These are phyloP conservation scores for Eruca vesicaria DNA, from an alignment of 441 rosid species.

Conservation along the genomic window DNA sequence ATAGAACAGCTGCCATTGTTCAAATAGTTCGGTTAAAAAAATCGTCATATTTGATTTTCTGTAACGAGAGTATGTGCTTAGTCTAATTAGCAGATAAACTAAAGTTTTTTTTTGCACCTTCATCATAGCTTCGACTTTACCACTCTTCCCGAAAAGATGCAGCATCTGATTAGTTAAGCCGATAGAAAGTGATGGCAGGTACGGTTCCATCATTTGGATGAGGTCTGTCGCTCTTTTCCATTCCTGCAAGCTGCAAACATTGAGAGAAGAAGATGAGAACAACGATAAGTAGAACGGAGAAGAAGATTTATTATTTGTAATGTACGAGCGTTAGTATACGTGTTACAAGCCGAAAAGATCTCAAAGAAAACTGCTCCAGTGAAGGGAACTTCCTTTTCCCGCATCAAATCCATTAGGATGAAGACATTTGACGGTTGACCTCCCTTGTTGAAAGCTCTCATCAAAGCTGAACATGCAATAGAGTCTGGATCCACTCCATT, in stretches of 20 bases:
- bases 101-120: constrained; percentile 48
- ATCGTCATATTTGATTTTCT: constrained; percentile 10
- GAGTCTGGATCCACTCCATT: constrained; percentile 62
- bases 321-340: constrained; percentile 55
- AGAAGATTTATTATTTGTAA: background rate
- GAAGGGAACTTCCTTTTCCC: constrained; percentile 61
- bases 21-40: constrained; percentile 1
- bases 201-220: constrained; percentile 68
- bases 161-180: constrained; percentile 80
- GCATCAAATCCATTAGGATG: constrained; percentile 61
- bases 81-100: no score
- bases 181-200: constrained; percentile 50
- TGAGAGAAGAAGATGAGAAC: background rate
- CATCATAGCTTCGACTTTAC: constrained; percentile 78
- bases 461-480: constrained; percentile 74
- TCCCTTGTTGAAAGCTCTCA: constrained; percentile 88
- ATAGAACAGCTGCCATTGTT: constrained; percentile 61
- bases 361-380: constrained; percentile 69
- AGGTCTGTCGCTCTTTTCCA: constrained; percentile 60
- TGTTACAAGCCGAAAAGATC: constrained; percentile 83
- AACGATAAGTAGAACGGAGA: background rate
- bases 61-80: background rate
- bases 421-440: constrained; percentile 75
- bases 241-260: constrained; percentile 57
- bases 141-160: constrained; percentile 78